Evolutionary conservation across 2,329 filamentous ascomycete species (phyloP).

Genomic region (Pestalotiopsis sp.): DNA sequence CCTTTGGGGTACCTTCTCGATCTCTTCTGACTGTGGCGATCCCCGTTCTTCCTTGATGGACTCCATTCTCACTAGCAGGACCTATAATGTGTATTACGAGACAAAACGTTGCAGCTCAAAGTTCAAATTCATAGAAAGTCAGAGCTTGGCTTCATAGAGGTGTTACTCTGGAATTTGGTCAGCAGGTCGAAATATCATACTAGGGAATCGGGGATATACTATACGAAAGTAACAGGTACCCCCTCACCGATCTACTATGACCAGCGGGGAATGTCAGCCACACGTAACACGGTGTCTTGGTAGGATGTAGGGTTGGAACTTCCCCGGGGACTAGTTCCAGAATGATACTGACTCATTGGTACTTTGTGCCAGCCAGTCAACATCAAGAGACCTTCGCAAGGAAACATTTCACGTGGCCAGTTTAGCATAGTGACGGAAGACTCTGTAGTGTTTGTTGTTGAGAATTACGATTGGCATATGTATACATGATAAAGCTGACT

Average conservation of each 20-base stretch:
- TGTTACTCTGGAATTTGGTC: too few relatives aligned
- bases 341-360: constrained; percentile 2
- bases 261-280: constrained; percentile 11
- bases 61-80: not conserved
- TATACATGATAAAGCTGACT: too few relatives aligned
- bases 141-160: too few relatives aligned
- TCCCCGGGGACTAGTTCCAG: not conserved
- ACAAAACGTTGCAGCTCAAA: not conserved
- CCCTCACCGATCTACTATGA: not conserved
- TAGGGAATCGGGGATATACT: not conserved
- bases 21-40: not conserved
- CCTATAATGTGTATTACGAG: not conserved
- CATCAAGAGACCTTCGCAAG: not conserved
- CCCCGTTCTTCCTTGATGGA: not conserved
- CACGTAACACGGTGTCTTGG: not conserved
- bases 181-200: not conserved
- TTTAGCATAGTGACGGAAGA: too few relatives aligned
- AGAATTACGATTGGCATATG: too few relatives aligned
- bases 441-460: too few relatives aligned
- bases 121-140: not conserved
- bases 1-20: constrained; percentile 43
- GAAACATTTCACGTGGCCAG: not conserved
- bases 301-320: not conserved
- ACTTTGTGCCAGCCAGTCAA: not conserved
- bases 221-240: not conserved